Conservation (phyloP, 768 basidiomycete genomes). For the Thelephora aurantiotincta region DNA sequence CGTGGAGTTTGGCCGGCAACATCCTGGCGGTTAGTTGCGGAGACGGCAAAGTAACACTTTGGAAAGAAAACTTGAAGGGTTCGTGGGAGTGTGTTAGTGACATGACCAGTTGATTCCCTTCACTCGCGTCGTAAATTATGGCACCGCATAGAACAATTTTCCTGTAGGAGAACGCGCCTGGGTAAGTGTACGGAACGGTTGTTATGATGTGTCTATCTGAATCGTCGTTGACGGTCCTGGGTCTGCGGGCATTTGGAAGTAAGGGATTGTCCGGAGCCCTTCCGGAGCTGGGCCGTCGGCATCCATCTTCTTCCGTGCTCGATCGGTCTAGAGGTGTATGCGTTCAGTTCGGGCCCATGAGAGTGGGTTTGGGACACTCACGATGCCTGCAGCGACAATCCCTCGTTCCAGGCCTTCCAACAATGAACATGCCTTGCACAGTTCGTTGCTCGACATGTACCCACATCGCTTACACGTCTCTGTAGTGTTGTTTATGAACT, state of each 20-base stretch:
- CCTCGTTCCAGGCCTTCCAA: slow-evolving; percentile 86
- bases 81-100: slow-evolving; percentile 96
- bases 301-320: slow-evolving; percentile 46
- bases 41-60: slow-evolving; percentile 93
- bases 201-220: background rate
- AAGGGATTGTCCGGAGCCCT: slow-evolving; percentile 68
- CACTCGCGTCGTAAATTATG: background rate
- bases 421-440: slow-evolving; percentile 91
- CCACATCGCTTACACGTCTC: slow-evolving; percentile 88
- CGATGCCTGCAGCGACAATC: slow-evolving; percentile 33
- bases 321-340: slow-evolving; percentile 41
- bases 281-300: slow-evolving; percentile 44
- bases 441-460: slow-evolving; percentile 90
- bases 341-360: background rate
- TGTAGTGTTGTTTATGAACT: slow-evolving; percentile 17
- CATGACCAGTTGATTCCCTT: slow-evolving; percentile 53
- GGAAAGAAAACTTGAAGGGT: slow-evolving; percentile 97
- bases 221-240: slow-evolving; percentile 22
- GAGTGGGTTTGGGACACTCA: slow-evolving; percentile 20
- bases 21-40: slow-evolving; percentile 93
- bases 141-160: no score
- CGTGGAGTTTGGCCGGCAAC: slow-evolving; percentile 95
- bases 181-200: background rate
- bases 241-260: slow-evolving; percentile 30
- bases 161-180: background rate